Evolutionary conservation across 768 basidiomycete genomes (phyloP), one percentile per base, ranked within the genome.

Genomic region (Pholiota molesta): DNA sequence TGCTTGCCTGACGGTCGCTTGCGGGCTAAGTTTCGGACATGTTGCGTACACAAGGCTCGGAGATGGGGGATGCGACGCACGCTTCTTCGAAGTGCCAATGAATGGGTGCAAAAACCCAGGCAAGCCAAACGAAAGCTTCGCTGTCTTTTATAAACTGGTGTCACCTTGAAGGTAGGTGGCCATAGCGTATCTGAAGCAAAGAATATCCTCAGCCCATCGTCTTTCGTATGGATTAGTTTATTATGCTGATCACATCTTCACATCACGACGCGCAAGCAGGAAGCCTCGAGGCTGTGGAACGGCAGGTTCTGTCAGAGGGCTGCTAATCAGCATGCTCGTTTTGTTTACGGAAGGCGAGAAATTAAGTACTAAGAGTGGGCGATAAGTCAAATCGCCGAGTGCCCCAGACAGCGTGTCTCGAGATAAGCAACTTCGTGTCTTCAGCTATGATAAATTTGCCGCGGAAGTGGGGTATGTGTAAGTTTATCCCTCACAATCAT

Each of bases 291-390:
- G 63, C 59, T 21, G 19, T 31, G 40, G 45, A 57, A 61, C 26
- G 62, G 62, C 62, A 63, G 60, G 60, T 63, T 52, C 55, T 59
- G 62, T 56, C 60, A 63, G 54, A 19, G 19, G 33, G 23, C 23
- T 21, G 37, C 44, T 61, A 59, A 61, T 62, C 57, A 59, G 52
- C 59, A 10, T 23, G 35, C 35, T 35, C 33, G 33, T 13, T 9
- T 35, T 35, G 33, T 35, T 7, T 19, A 21, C 23, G 19, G 33
- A 5, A 17, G 10, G 28, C 42, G 33, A 56, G 21, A 44, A 16
- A 42, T 42, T 5, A 42, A 31, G 9, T 31, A 16, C 11, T 14
- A n/a, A 17, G 42, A 0, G 19, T 16, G 4, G 42, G 42, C n/a
- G 42, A 44, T 44, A 44, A 16, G 42, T 44, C 6, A 21, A 19